Evolutionary conservation across 805 yeast species (phyloP).

Genomic region (Sugiyamaella valdiviana): DNA sequence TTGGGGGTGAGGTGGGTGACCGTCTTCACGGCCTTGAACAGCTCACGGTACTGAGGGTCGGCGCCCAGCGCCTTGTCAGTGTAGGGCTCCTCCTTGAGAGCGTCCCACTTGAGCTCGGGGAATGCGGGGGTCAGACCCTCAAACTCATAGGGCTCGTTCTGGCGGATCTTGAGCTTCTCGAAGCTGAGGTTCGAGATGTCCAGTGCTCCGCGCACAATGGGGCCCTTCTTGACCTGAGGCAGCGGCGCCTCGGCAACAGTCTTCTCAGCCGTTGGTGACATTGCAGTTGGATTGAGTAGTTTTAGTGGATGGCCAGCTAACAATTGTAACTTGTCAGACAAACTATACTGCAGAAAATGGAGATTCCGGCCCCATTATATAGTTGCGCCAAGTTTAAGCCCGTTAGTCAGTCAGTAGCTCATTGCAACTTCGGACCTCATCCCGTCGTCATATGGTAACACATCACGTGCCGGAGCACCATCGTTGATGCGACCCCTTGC

Average conservation of each 20-base stretch:
- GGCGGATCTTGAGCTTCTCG: neutral
- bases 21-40: conserved; percentile 25
- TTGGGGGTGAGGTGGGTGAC: conserved; percentile 54
- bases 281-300: neutral
- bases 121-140: conserved; percentile 27
- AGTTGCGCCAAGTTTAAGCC: neutral
- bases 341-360: neutral
- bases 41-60: conserved; percentile 26
- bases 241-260: neutral
- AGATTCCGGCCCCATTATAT: neutral
- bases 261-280: neutral
- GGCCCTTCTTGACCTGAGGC: neutral
- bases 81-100: conserved; percentile 22
- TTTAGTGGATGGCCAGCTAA: neutral
- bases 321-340: neutral
- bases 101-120: conserved; percentile 31
- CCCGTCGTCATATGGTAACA: neutral
- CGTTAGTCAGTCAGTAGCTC: neutral
- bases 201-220: neutral
- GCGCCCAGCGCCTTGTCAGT: conserved; percentile 27
- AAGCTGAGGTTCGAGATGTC: conserved; percentile 2
- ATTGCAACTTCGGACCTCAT: neutral
- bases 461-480: neutral
- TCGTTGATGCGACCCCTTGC: neutral
- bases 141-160: conserved; percentile 20